Percentiles rank a stretch among this genome's conserved stretches.
These are phyloP conservation scores for Yarrowia deformans DNA, from an alignment of 805 yeast genomes.

Conservation along the genomic window DNA sequence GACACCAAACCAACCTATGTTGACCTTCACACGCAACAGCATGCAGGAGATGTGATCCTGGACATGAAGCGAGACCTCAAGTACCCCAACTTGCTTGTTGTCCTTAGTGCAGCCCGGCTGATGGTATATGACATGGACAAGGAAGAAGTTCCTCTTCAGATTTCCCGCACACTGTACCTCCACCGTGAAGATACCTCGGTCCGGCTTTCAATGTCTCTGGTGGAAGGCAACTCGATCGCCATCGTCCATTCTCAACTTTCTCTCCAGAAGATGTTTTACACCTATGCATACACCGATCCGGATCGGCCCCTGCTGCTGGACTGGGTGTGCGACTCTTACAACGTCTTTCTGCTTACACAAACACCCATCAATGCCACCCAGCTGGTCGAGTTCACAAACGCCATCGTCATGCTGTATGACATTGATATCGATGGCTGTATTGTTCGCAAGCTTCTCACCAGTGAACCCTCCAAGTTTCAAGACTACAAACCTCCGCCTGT, in stretches of 20 bases:
- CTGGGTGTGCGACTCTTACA: constrained; percentile 14
- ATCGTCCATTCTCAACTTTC: constrained; percentile 17
- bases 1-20: neutral
- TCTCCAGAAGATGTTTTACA: neutral
- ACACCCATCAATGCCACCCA: constrained; percentile 9
- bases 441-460: constrained; percentile 23
- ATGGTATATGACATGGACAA: neutral
- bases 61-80: constrained; percentile 4
- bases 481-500: constrained; percentile 15
- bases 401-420: constrained; percentile 9
- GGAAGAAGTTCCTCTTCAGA: neutral
- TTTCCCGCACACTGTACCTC: neutral
- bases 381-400: constrained; percentile 1
- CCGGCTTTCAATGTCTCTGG: neutral
- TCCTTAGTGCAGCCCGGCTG: neutral
- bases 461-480: neutral
- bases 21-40: neutral
- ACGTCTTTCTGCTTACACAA: neutral
- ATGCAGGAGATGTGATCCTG: neutral
- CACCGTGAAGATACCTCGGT: neutral
- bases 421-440: constrained; percentile 22
- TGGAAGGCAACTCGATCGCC: neutral
- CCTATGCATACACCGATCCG: constrained; percentile 1
- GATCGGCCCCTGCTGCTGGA: neutral
- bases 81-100: neutral